phyloP scores from a whole-genome alignment of 75 land plant species.

The Ceratopteris richardii region DNA sequence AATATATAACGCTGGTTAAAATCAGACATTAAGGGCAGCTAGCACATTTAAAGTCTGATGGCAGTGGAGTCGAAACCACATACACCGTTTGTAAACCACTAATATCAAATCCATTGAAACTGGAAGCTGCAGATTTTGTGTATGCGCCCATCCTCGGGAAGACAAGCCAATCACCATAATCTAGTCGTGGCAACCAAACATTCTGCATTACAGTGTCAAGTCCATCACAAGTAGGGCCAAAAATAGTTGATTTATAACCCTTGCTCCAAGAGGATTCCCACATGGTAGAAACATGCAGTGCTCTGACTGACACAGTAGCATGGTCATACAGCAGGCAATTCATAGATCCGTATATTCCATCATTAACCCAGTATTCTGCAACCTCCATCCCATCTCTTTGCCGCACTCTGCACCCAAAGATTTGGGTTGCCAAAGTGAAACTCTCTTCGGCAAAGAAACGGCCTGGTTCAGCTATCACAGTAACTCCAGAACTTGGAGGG shows the following conservation, averaged over 20 bases:
- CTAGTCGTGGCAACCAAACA: slow-evolving; percentile 27
- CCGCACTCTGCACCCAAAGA: slow-evolving; percentile 44
- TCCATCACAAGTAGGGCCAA: slow-evolving; percentile 57
- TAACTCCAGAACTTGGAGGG: slow-evolving; percentile 10
- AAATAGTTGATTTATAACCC: slow-evolving; percentile 25
- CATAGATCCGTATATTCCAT: slow-evolving; percentile 52
- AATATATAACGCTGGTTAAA: too few relatives aligned
- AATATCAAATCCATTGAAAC: slow-evolving; percentile 41
- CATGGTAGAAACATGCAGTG: slow-evolving; percentile 11
- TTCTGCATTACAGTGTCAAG: slow-evolving; percentile 38
- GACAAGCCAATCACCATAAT: slow-evolving; percentile 41
- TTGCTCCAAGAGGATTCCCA: not conserved
- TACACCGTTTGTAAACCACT: slow-evolving; percentile 22
- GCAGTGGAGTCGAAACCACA: slow-evolving; percentile 12
- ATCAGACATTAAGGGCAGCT: too few relatives aligned
- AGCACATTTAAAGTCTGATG: too few relatives aligned
- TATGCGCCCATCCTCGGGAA: slow-evolving; percentile 55
- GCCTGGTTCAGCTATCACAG: slow-evolving; percentile 43
- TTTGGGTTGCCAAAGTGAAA: slow-evolving; percentile 35
- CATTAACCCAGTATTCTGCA: slow-evolving; percentile 55
- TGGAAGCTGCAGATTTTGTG: slow-evolving; percentile 44
- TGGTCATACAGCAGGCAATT: slow-evolving; percentile 46
- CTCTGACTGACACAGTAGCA: slow-evolving; percentile 26
- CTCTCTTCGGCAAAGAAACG: slow-evolving; percentile 46
- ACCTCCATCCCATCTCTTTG: slow-evolving; percentile 9